Evolutionary conservation across 1,139 yeast species (phyloP), one percentile per base, ranked within the genome.

Genomic region (Saccharomyces pastorianus): DNA sequence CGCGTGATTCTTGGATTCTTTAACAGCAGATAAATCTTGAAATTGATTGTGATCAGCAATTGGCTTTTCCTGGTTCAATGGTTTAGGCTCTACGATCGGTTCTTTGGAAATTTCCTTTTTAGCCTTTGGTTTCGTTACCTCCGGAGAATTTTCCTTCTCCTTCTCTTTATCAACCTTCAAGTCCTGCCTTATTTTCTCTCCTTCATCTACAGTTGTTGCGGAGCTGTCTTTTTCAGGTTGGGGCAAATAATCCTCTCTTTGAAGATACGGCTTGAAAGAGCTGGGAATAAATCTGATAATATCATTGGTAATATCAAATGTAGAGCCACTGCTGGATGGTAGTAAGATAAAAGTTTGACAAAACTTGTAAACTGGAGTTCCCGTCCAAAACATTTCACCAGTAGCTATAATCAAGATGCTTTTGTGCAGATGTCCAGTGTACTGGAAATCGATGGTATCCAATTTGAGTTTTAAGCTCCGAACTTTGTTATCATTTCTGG

Each of bases 241-340:
- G 4, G 25, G 6, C n/a, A 38, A 38, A 17, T 11, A 17, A 38
- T 17, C 44, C 13, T 38, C 44, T 17, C 4, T 38, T 17, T 4
- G 25, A 38, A 38, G 1, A 38, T 38, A 38, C 8, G 50, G 50
- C 51, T 55, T 50, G 20, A 55, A 56, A 26, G 68, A 67, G 50
- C 67, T 71, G 13, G 83, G 82, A 55, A 83, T 72, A 59, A 83
- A 83, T 57, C 82, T 78, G 64, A 85, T 77, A 49, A 84, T 75
- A 68, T 85, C 93, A 69, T 84, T 85, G 59, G 81, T 79, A 53
- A 85, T 79, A 63, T 83, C 88, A 67, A 78, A 84, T 53, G 77
- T 76, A 38, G 57, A 61, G 51, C 77, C 79, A 60, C 74, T 77
- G 50, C 74, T 71, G 20, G 77, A 78, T 4, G 84, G 83, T 49